Conservation (phyloP, 1,284 basidiomycete species). For the Abortiporus biennis region DNA sequence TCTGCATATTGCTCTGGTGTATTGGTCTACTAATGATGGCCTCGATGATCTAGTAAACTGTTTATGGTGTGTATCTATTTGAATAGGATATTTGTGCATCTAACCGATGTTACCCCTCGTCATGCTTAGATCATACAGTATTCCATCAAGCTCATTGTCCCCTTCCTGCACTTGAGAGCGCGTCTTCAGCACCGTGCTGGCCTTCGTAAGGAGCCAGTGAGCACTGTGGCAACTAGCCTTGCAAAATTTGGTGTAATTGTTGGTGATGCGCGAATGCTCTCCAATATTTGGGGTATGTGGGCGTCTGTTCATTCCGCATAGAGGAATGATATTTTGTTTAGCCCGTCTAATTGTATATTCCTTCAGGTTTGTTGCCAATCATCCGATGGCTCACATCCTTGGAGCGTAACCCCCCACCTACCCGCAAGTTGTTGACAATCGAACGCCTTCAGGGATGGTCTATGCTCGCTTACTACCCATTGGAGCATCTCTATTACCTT, state of each 20-base stretch:
- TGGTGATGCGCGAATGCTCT: slow-evolving; percentile 63
- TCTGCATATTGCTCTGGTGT: slow-evolving; percentile 6
- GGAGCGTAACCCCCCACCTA: slow-evolving; percentile 63
- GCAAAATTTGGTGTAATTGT: slow-evolving; percentile 50
- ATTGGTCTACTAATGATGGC: slow-evolving; percentile 6
- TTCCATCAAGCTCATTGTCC: slow-evolving; percentile 58
- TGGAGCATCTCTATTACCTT: slow-evolving; percentile 76
- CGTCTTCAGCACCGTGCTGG: slow-evolving; percentile 60
- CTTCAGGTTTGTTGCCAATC: slow-evolving; percentile 65
- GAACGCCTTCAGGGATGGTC: slow-evolving; percentile 81
- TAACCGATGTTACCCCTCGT: slow-evolving; percentile 1
- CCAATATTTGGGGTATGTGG: slow-evolving; percentile 68
- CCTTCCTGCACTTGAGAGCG: slow-evolving; percentile 59
- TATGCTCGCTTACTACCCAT: slow-evolving; percentile 78
- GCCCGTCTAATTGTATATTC: neutral
- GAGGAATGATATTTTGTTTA: neutral
- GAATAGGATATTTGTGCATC: neutral
- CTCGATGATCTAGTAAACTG: slow-evolving; percentile 47
- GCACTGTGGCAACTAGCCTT: slow-evolving; percentile 45
- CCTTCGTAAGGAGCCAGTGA: slow-evolving; percentile 42
- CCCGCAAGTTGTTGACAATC: slow-evolving; percentile 63
- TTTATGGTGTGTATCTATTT: slow-evolving; percentile 49
- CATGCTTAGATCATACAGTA: slow-evolving; percentile 60
- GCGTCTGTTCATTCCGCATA: neutral
- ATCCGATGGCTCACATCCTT: slow-evolving; percentile 72